Evolutionary conservation across 345 rosid genomes (phyloP), one percentile per base, ranked within the genome.

Genomic region (Hibiscus syriacus): DNA sequence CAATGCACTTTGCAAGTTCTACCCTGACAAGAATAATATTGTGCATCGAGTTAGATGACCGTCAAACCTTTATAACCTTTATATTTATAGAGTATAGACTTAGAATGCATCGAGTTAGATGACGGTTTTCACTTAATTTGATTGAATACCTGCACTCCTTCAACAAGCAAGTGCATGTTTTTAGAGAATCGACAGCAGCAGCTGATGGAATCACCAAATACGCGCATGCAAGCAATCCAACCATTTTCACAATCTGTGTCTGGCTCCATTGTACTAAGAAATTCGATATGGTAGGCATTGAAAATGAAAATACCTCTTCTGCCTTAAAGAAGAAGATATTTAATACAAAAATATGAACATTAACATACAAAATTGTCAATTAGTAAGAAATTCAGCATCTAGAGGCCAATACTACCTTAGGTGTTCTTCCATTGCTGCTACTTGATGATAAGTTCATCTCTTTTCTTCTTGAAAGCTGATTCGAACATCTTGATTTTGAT

Each of bases 1-100:
- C 70, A 43, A 90, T 87, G 84, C 98, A 90, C 82, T 90, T 86
- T 8, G 92, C 96, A 69, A 90, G 88, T 81, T 93, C 98, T 70
- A 87, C 48, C 91, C 97, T 89, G 80, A 64, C 72, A 79, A 65
- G 30, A 61, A 63, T 63, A 57, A 39, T 6, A 50, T 70, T 14
- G 48, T 49, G 25, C 49, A 65, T 49, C 36, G 36, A 48, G 70
- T 71, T 41, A 62, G 67, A 74, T 55, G 64, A 71, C 0, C 23
- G 63, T 46, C 23, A 39, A 68, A 60, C 17, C 14, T 60, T 12
- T 60, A 60, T 60, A 68, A 60, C 17, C 14, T 60, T 12, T 60
- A 60, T 60, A 16, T 11, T 29, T 29, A 29, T 29, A 29, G 32
- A 29, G 22, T 36, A 27, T 27, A 60, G 32, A 29, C 32, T 29